Evolutionary conservation across 495 filamentous ascomycete species (phyloP), one percentile per base, ranked within the genome.

Genomic region (Amphirosellinia nigrospora): DNA sequence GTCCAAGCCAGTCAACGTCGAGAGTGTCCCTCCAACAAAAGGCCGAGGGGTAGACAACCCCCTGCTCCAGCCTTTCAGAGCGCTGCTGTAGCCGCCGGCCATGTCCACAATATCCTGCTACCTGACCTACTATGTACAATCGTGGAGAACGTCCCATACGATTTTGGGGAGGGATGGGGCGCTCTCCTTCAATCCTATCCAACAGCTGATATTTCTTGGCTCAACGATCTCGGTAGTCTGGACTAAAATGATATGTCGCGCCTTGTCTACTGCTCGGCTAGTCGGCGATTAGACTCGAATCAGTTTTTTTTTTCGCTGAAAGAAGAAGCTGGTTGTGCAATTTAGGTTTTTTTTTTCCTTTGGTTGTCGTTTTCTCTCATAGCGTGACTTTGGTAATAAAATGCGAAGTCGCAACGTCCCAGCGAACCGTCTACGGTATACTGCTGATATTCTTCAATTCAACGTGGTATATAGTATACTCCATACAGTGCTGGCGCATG

Each of bases 51-150:
- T 75, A 70, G 71, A 74, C 71, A 50, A 30, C 45, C 71, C 75
- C 75, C 73, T 68, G 52, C 65, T 78, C 74, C 76, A 77, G 78
- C 81, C 79, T 80, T 79, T 82, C 78, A 80, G 70, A 79, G 76
- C 68, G 75, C 80, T 80, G 55, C 79, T 79, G 76, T 83, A 83
- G 81, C 80, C 81, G 80, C 80, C 79, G 70, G 28, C 48, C 60
- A 70, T 64, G 38, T 60, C 68, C 68, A 64, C 68, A 70, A 48
- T 65, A 62, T 61, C 16, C 55, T 60, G 19, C 43, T 36, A 50
- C 62, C 39, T 62, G 23, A 28, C 39, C 23, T 62, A 26, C 59
- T 43, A 43, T 21, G 28, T 69, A 64, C 68, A 45, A 70, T 43
- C 68, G 68, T 70, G 68, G 68, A 62, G 68, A 70, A 52, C 43